These are phyloP conservation scores for Tuber melanosporum DNA, from an alignment of 495 filamentous ascomycete species.

Conservation along the genomic window DNA sequence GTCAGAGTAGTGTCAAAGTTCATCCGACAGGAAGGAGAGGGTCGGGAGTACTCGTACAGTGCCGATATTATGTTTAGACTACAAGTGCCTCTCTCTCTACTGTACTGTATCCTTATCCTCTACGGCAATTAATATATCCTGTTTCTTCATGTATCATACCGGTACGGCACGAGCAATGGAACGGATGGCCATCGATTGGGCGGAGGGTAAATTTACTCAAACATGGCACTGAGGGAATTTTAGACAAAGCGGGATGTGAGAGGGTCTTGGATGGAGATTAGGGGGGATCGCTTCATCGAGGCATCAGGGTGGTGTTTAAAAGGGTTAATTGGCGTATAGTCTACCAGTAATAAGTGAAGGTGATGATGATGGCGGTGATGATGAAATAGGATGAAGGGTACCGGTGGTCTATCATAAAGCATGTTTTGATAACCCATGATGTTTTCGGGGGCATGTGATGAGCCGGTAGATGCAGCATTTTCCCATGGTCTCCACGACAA, in stretches of 20 bases:
- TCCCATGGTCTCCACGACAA: not conserved
- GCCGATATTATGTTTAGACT: not conserved
- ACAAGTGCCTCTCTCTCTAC: not conserved
- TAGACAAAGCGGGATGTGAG: not conserved
- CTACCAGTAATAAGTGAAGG: not conserved
- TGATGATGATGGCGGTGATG: not conserved
- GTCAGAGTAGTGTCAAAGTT: not conserved
- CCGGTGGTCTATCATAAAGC: not conserved
- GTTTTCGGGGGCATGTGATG: not conserved
- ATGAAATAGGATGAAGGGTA: not conserved
- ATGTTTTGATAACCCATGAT: not conserved
- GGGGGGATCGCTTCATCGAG: not conserved
- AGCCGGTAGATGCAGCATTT: not conserved
- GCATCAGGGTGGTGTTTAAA: not conserved
- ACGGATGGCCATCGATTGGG: not conserved
- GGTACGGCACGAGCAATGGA: not conserved
- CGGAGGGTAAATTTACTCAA: not conserved
- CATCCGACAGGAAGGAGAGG: not conserved
- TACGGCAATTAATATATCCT: not conserved
- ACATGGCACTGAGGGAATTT: not conserved
- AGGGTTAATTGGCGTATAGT: not conserved
- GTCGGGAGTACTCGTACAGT: not conserved
- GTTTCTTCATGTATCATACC: not conserved
- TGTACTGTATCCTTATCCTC: not conserved
- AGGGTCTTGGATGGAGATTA: not conserved